phyloP scores from a whole-genome alignment of 1,139 yeast genomes.

The Scheffersomyces segobiensis region DNA sequence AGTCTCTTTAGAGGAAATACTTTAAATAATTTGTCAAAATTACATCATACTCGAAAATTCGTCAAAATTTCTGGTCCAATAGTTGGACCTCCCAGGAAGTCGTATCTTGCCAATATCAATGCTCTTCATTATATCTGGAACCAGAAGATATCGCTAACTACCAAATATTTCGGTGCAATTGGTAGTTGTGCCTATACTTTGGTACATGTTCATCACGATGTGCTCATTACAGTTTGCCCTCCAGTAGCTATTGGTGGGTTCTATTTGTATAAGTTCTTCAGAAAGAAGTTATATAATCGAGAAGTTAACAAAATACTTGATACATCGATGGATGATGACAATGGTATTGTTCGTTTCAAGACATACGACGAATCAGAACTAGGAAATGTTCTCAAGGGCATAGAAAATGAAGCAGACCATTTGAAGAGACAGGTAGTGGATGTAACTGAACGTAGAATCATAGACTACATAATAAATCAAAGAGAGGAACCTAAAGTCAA shows the following conservation, averaged over 20 bases:
- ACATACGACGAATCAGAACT: conserved; percentile 37
- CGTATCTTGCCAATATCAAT: conserved; percentile 27
- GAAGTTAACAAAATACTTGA: conserved; percentile 11
- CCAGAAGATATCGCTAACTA: conserved; percentile 24
- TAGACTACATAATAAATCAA: conserved; percentile 10
- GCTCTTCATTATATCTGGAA: conserved; percentile 29
- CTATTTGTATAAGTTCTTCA: conserved; percentile 20
- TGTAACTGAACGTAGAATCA: conserved; percentile 24
- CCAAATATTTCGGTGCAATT: conserved; percentile 32
- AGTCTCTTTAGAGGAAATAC: not conserved
- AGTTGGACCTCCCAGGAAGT: conserved; percentile 31
- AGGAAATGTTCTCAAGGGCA: conserved; percentile 32
- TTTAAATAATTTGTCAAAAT: too few species aligned
- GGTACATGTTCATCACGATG: conserved; percentile 40
- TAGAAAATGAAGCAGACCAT: conserved; percentile 41
- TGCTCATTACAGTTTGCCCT: conserved; percentile 37
- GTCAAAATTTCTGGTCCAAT: conserved; percentile 3
- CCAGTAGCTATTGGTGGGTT: conserved; percentile 32
- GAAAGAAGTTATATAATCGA: conserved; percentile 14
- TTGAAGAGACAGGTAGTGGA: conserved; percentile 31
- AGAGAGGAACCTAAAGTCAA: conserved; percentile 1
- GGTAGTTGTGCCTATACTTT: conserved; percentile 27
- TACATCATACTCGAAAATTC: not conserved
- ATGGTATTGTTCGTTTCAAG: conserved; percentile 21
- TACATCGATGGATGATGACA: conserved; percentile 3